Percentiles rank a stretch among this genome's conserved stretches.
These are phyloP conservation scores for Chlorella variabilis DNA, from an alignment of 163 green algal genomes.

Conservation along the genomic window DNA sequence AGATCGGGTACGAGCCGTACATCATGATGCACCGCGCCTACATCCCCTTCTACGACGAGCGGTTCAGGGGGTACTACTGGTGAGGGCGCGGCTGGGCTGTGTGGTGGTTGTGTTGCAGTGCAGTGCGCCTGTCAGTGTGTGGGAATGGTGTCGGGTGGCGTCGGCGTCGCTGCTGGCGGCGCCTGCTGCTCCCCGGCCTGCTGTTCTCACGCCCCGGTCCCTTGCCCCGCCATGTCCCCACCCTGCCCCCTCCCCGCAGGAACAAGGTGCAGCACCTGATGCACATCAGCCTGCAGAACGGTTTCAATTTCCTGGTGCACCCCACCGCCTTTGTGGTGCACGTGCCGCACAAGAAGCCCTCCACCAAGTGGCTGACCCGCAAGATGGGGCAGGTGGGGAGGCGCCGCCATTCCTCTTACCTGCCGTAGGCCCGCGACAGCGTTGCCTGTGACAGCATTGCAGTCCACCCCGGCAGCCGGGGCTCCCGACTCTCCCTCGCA, in stretches of 20 bases:
- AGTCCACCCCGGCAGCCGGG: too few relatives aligned
- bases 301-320: constrained; percentile 48
- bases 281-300: constrained; percentile 44
- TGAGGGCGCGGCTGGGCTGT: neutral
- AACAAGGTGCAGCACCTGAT: constrained; percentile 57
- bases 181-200: too few relatives aligned
- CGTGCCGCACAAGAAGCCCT: constrained; percentile 44
- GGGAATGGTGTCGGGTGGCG: too few relatives aligned
- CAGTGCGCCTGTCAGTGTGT: too few relatives aligned
- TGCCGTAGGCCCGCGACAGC: too few relatives aligned
- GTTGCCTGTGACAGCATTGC: too few relatives aligned
- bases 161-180: too few relatives aligned
- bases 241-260: too few relatives aligned
- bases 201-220: too few relatives aligned
- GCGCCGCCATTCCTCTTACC: too few relatives aligned
- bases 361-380: constrained; percentile 46
- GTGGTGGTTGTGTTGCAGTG: neutral
- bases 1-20: constrained; percentile 56
- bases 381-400: constrained; percentile 31
- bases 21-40: constrained; percentile 44
- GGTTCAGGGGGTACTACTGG: constrained; percentile 55
- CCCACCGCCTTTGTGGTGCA: constrained; percentile 53
- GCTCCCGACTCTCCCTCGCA: too few relatives aligned
- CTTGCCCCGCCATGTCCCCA: too few relatives aligned
- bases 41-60: constrained; percentile 54